Conservation (phyloP, 2,329 filamentous ascomycete species). For the Aspergillus costaricaensis region DNA sequence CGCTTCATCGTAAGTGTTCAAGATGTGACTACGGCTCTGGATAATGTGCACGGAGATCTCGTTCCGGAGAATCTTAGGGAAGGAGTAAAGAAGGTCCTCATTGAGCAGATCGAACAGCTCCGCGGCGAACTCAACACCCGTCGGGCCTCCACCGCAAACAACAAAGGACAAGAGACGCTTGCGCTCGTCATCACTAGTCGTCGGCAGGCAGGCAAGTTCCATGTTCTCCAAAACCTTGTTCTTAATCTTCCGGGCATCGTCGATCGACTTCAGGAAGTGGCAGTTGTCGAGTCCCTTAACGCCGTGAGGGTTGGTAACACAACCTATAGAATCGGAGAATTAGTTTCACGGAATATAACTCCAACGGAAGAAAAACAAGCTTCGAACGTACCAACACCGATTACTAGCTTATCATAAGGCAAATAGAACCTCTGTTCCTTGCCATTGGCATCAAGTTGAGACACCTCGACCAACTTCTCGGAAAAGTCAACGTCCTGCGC, state of each 20-base stretch:
- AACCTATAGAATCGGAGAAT: constrained; percentile 52
- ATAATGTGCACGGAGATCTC: constrained; percentile 98
- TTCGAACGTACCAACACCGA: constrained; percentile 68
- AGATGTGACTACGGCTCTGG: constrained; percentile 88
- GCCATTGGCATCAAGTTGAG: constrained; percentile 69
- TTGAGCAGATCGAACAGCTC: constrained; percentile 96
- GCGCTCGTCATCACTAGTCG: constrained; percentile 84
- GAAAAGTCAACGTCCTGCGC: constrained; percentile 92
- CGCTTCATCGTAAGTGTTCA: constrained; percentile 97
- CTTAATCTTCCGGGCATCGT: constrained; percentile 84
- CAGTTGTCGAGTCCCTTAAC: constrained; percentile 93
- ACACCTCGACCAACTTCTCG: constrained; percentile 84
- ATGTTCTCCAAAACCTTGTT: constrained; percentile 88
- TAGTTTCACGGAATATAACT: constrained; percentile 7
- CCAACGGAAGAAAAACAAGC: not conserved
- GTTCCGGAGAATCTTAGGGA: constrained; percentile 88
- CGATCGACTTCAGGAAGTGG: constrained; percentile 92
- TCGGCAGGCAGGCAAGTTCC: constrained; percentile 88
- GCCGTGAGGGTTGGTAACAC: constrained; percentile 89
- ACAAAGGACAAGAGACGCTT: constrained; percentile 89
- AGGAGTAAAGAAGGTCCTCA: constrained; percentile 81
- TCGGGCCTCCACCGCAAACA: constrained; percentile 91
- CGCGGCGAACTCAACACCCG: constrained; percentile 95
- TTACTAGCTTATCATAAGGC: constrained; percentile 93
- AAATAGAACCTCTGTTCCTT: constrained; percentile 84